Evolutionary conservation across 306 rosid genomes (phyloP), one percentile per base, ranked within the genome.

Genomic region (Rubus parviflorus): DNA sequence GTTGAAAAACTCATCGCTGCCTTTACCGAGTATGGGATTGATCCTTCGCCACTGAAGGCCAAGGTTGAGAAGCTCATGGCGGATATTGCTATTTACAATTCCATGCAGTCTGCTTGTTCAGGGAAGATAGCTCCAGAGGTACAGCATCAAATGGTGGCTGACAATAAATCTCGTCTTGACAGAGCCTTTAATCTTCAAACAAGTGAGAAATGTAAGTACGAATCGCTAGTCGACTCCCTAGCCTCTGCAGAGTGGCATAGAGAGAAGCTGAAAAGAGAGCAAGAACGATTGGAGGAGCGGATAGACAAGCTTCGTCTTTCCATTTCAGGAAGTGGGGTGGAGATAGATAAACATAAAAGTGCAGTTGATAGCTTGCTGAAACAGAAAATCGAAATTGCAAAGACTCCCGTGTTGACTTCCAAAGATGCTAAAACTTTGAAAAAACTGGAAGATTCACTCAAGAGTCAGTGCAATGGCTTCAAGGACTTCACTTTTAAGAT

Each of bases 181-280:
- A 63, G 68, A 35, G 68, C 43, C 46, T 63, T 63, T 63, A 38
- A 16, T 12, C 68, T 63, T 35, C 68, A 63, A 35, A 38, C 45
- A 35, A 45, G 46, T 40, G 69, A 38, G 41, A 16, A 37, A 38
- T 16, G 46, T 37, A 5, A 63, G 14, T 37, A 64, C 17, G 69
- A 64, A 14, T 38, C 46, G 13, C 69, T 64, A 64, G 7, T 11
- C 4, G 47, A 37, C 0, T 38, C 14, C 25, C 69, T 64, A 64
- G 47, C 47, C 47, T 64, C 47, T 16, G 11, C 16, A 38, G 47
- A 64, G 47, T 16, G 38, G 19, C 47, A 23, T 40, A 38, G 47
- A 38, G 69, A 64, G 22, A 38, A 64, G 47, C 69, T 64, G 69
- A 37, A 40, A 63, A 63, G 68, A 63, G 68, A 63, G 68, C 68